Evolutionary conservation across 2,329 filamentous ascomycete genomes (phyloP).

Genomic region (Epicoccum nigrum): DNA sequence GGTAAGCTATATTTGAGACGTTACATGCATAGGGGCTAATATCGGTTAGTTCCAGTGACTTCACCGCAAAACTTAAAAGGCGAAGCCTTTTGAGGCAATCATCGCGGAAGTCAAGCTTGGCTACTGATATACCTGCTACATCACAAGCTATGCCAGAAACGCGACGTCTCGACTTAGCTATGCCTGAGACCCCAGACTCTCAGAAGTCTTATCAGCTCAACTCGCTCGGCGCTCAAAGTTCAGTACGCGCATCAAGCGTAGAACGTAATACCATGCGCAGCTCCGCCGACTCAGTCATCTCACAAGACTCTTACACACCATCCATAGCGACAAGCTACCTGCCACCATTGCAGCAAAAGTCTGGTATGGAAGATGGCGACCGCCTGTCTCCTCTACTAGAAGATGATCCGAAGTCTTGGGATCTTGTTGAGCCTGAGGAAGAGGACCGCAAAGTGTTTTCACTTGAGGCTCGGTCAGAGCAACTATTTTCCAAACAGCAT

Average conservation of each 20-base stretch:
- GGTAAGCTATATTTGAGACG: slow-evolving; percentile 26
- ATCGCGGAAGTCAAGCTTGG: slow-evolving; percentile 14
- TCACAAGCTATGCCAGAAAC: slow-evolving; percentile 14
- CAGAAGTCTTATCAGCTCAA: slow-evolving; percentile 18
- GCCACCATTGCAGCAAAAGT: slow-evolving; percentile 54
- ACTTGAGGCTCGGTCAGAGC: slow-evolving; percentile 68
- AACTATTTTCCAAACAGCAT: slow-evolving; percentile 70
- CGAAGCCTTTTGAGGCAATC: slow-evolving; percentile 15
- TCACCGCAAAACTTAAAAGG: slow-evolving; percentile 28
- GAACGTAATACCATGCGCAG: slow-evolving; percentile 37
- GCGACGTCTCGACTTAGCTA: slow-evolving; percentile 20
- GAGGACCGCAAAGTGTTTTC: slow-evolving; percentile 52
- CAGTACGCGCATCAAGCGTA: slow-evolving; percentile 23
- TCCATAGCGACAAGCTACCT: slow-evolving; percentile 43
- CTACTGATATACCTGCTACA: slow-evolving; percentile 16
- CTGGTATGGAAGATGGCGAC: slow-evolving; percentile 49
- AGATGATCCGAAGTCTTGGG: slow-evolving; percentile 61
- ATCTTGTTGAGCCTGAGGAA: slow-evolving; percentile 54
- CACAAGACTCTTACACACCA: slow-evolving; percentile 42
- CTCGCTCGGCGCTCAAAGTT: slow-evolving; percentile 14
- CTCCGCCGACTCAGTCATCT: slow-evolving; percentile 46
- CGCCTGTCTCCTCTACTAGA: slow-evolving; percentile 57
- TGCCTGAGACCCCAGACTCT: slow-evolving; percentile 26
- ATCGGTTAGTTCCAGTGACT: slow-evolving; percentile 28
- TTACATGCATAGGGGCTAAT: slow-evolving; percentile 18